Conservation (phyloP, 2,329 filamentous ascomycete species). For the Lachnellula hyalina region DNA sequence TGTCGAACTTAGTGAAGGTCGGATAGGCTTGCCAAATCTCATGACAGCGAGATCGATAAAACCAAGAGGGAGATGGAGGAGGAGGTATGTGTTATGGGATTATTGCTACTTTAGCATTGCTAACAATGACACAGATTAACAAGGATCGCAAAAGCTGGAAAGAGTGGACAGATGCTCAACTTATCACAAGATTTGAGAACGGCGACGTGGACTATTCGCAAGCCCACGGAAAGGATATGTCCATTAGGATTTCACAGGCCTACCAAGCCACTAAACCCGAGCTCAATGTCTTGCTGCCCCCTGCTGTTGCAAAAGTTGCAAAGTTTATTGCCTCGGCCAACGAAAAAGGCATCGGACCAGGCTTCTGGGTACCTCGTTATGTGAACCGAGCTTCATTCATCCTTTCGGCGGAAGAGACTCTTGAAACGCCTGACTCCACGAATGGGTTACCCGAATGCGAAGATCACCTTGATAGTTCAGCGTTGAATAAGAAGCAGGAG, state of each 20-base stretch:
- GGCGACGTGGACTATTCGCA: neutral
- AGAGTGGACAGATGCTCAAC: neutral
- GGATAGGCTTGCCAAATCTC: neutral
- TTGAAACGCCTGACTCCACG: neutral
- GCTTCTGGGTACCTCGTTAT: neutral
- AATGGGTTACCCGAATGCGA: neutral
- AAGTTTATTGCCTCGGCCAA: neutral
- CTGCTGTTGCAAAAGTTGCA: neutral
- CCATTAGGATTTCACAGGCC: neutral
- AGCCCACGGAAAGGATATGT: neutral
- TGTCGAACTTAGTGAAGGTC: neutral
- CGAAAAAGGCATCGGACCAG: neutral
- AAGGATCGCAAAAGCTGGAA: neutral
- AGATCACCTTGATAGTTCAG: neutral
- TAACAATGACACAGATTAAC: neutral
- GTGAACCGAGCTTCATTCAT: neutral
- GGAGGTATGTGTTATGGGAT: neutral
- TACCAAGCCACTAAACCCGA: neutral
- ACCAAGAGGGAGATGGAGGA: neutral
- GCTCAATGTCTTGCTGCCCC: neutral
- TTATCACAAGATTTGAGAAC: neutral
- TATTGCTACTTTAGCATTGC: neutral
- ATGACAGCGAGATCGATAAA: neutral
- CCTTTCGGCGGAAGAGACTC: neutral
- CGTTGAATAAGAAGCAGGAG: neutral